Base-by-base conservation (phyloP, 2,329 filamentous ascomycete genomes). In the Aureobasidium sp. region DNA sequence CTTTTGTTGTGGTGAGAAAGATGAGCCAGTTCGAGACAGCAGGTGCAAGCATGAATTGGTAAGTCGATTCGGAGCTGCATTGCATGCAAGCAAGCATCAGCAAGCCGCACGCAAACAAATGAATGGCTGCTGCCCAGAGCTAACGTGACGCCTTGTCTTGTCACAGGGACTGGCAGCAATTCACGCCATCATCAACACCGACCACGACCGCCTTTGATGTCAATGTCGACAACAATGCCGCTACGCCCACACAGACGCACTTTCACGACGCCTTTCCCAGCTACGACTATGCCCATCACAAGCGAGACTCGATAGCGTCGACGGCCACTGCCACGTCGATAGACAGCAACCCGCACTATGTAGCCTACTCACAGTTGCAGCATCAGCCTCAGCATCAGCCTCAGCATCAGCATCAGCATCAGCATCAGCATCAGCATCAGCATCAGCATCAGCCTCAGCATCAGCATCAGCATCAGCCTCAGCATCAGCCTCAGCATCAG, bases 181-280 rank as follows among this genome's bases (percentile, higher is more conserved):
- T 78, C 66, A 80, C 78, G 71, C 78, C 78, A 42, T 76, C 74
- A 62, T 77, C 76, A 63, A 80, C 78, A 35, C 78, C 78, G 59
- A 79, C 76, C 64, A 75, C 74, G 58, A 67, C 68, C 62, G 73
- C 72, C 27, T 75, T 75, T 64, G 72, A 70, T 64, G 63, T n/a
- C 27, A 24, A 44, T 24, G 7, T 17, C 53, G 14, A 15, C 54
- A 39, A 57, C 31, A 57, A n/a, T 24, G 35, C 39, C 27, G 50
- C 50, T 15, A 31, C 50, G 7, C 50, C 53, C 29, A 45, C 39
- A 0, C 39, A 57, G 40, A 33, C 53, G 6, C 76, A 80, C 65
- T 80, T 80, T 64, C 74, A 78, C 65, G 78, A 80, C 72, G 78
- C 78, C 65, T 80, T 78, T 71, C 73, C 48, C 78, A 33, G 78